phyloP scores from a whole-genome alignment of 306 rosid genomes.

The Lathyrus sativus region DNA sequence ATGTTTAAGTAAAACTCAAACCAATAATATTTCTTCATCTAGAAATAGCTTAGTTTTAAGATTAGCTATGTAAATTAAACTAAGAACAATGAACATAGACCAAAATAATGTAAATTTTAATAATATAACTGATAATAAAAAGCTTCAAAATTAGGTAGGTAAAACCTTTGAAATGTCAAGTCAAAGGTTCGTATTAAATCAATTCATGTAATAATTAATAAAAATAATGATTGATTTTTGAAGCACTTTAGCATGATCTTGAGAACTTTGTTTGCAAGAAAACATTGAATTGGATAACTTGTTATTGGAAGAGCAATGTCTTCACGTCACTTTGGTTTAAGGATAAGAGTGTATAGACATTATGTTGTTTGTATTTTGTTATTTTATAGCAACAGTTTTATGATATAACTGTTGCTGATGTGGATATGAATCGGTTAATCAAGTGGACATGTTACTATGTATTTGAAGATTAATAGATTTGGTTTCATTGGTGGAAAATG shows the following conservation, averaged over 20 bases:
- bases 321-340: slow-evolving; percentile 40
- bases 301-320: slow-evolving; percentile 35
- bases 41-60: slow-evolving; percentile 21
- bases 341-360: slow-evolving; percentile 52
- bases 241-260: slow-evolving; percentile 1
- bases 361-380: slow-evolving; percentile 25
- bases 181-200: slow-evolving; percentile 7
- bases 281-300: slow-evolving; percentile 31
- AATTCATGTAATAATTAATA: too few relatives aligned
- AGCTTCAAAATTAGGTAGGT: slow-evolving; percentile 29
- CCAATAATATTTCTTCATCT: slow-evolving; percentile 7
- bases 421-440: slow-evolving; percentile 27
- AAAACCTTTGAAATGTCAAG: slow-evolving; percentile 27
- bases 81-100: background rate
- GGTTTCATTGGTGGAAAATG: slow-evolving; percentile 25
- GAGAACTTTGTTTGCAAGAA: slow-evolving; percentile 15
- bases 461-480: slow-evolving; percentile 27
- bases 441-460: slow-evolving; percentile 5
- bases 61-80: slow-evolving; percentile 5
- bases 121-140: background rate
- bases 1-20: slow-evolving; percentile 10
- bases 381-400: slow-evolving; percentile 1
- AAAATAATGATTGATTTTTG: slow-evolving; percentile 14
- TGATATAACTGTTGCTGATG: slow-evolving; percentile 34
- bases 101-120: background rate